phyloP scores from a whole-genome alignment of 768 basidiomycete genomes.

The Melanogaster broomeanus region DNA sequence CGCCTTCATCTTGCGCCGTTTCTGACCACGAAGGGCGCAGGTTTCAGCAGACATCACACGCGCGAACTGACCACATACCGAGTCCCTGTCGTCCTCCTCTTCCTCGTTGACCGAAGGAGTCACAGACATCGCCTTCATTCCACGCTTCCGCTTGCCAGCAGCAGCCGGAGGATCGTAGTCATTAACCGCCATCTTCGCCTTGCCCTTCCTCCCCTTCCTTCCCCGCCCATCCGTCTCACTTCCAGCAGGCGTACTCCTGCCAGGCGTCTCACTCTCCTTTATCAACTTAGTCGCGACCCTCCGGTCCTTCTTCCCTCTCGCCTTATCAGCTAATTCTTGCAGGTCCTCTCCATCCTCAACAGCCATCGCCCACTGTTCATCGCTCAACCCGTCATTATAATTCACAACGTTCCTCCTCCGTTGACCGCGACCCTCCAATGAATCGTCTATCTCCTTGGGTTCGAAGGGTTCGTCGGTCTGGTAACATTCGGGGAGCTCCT shows the following conservation, averaged over 20 bases:
- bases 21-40: constrained; percentile 43
- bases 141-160: constrained; percentile 73
- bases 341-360: constrained; percentile 82
- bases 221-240: constrained; percentile 59
- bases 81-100: constrained; percentile 77
- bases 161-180: constrained; percentile 49
- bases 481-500: constrained; percentile 93
- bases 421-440: constrained; percentile 78
- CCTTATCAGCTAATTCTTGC: constrained; percentile 67
- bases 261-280: constrained; percentile 60
- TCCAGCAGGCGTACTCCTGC: constrained; percentile 62
- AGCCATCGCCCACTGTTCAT: constrained; percentile 92
- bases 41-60: background rate
- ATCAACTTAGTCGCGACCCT: constrained; percentile 59
- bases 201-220: constrained; percentile 60
- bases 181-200: constrained; percentile 47
- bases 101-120: constrained; percentile 74
- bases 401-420: constrained; percentile 81
- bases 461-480: constrained; percentile 84
- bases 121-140: constrained; percentile 69
- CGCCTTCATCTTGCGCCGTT: constrained; percentile 80
- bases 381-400: constrained; percentile 92
- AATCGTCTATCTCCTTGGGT: constrained; percentile 50
- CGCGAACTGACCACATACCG: constrained; percentile 42
- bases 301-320: constrained; percentile 65